Evolutionary conservation across 305 asterid species (phyloP), one percentile per base, ranked within the genome.

Genomic region (Fraxinus sp.): DNA sequence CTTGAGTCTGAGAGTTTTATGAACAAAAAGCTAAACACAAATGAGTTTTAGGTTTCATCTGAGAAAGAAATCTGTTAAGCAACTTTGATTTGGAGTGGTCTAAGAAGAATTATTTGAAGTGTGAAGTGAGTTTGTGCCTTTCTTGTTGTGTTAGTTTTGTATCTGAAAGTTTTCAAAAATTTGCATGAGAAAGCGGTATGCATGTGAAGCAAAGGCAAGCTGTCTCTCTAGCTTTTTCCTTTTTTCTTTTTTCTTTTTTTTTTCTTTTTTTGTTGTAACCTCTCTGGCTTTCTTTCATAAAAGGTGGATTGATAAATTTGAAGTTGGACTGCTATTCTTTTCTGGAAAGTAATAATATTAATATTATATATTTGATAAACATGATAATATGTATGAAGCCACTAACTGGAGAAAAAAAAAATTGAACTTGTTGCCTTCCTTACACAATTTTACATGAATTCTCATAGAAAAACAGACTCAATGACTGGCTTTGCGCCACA

Each of bases 161-260:
- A 89, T 77, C 89, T 66, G 85, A 91, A 92, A 93, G 95, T 88
- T 78, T 75, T 79, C 9, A 22, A 83, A 80, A 86, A 26, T 62
- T 71, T 26, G 82, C 83, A 72, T 78, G 79, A 81, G 84, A 92
- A 94, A 94, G 97, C 91, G 94, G 91, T 83, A 81, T 87, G 92
- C 95, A 94, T 92, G 97, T 95, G 98, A 95, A 90, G 88, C 94
- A 92, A 95, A 92, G 98, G 86, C 89, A 91, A 84, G 82, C 87
- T 92, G 97, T 94, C 97, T 90, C 92, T 84, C 82, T 86, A 77
- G 84, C 87, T 89, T 86, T 88, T 43, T 16, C 78, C 72, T 68
- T 28, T 37, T 3, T 26, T 26, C 1, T 14, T 4, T 0, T 0
- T 39, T 37, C 7, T 37, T 37, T 37, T 37, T 5, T 6, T 36